These are phyloP conservation scores for Coniochaeta sp. DNA, from an alignment of 2,329 filamentous ascomycete genomes.

Conservation along the genomic window DNA sequence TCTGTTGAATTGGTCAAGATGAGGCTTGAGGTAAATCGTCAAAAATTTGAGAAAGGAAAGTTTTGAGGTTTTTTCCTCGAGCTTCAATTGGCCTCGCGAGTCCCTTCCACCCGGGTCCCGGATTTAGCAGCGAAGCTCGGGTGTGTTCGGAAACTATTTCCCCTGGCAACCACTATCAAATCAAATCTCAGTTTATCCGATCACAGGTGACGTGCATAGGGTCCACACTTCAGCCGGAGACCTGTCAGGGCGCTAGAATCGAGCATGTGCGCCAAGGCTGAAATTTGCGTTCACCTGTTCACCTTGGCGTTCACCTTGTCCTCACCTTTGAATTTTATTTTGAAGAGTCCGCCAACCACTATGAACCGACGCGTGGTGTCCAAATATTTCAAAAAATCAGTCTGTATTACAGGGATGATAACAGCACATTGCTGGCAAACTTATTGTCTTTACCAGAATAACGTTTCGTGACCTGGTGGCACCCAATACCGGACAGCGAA, in stretches of 20 bases:
- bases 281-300: background rate
- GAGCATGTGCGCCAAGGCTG: background rate
- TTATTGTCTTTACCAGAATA: too few relatives aligned
- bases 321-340: background rate
- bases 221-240: background rate
- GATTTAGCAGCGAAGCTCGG: constrained; percentile 1
- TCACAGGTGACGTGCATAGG: background rate
- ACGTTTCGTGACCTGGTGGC: too few relatives aligned
- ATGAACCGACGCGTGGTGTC: too few relatives aligned
- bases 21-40: background rate
- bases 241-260: background rate
- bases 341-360: background rate
- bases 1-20: background rate
- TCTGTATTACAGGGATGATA: background rate
- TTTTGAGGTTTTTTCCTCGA: background rate
- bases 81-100: background rate
- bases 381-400: background rate
- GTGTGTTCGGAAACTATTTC: background rate
- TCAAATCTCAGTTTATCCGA: background rate
- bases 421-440: too few relatives aligned
- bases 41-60: background rate
- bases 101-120: background rate
- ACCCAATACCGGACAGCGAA: background rate
- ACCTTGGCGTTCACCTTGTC: background rate
- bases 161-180: background rate